A percentile compares a stretch with the other conserved stretches of the same genome.
Evolutionary conservation across 495 filamentous ascomycete genomes (phyloP).

Genomic region (Talaromyces wortmannii): DNA sequence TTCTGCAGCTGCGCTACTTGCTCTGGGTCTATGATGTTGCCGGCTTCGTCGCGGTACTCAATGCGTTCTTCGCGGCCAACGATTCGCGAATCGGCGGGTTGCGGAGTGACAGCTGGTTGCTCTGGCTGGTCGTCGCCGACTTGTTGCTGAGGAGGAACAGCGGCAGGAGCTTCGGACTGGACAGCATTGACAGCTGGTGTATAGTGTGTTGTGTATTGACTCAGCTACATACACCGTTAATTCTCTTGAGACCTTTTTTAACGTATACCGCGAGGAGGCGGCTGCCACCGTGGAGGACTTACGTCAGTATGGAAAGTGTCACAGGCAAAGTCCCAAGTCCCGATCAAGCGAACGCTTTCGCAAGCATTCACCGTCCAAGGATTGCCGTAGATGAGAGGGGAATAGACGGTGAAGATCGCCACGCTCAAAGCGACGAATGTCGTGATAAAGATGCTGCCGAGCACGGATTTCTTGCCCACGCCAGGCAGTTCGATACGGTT

Average conservation of each 20-base stretch:
- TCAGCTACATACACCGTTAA: slow-evolving; percentile 24
- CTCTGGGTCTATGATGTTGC: slow-evolving; percentile 77
- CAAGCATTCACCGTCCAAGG: slow-evolving; percentile 86
- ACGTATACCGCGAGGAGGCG: slow-evolving; percentile 24
- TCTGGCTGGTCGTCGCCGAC: slow-evolving; percentile 13
- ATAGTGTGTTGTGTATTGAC: slow-evolving; percentile 32
- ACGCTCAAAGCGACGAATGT: slow-evolving; percentile 65
- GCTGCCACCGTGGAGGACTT: slow-evolving; percentile 45
- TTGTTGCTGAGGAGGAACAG: background rate
- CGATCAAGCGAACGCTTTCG: slow-evolving; percentile 77
- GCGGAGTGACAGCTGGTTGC: slow-evolving; percentile 35
- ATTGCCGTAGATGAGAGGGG: slow-evolving; percentile 89
- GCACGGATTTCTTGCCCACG: slow-evolving; percentile 59
- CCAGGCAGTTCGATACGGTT: slow-evolving; percentile 61
- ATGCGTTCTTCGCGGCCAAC: slow-evolving; percentile 71
- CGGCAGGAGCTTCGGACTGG: slow-evolving; percentile 13
- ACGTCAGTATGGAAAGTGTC: slow-evolving; percentile 83
- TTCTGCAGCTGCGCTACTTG: slow-evolving; percentile 72
- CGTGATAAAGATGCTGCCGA: slow-evolving; percentile 65
- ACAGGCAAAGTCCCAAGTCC: slow-evolving; percentile 95
- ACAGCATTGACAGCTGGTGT: slow-evolving; percentile 12
- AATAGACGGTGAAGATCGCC: slow-evolving; percentile 73
- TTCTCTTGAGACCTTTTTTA: slow-evolving; percentile 15
- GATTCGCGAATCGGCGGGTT: slow-evolving; percentile 42
- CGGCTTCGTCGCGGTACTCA: slow-evolving; percentile 92